phyloP scores from a whole-genome alignment of 495 filamentous ascomycete species.

The Penicillium ucsense region DNA sequence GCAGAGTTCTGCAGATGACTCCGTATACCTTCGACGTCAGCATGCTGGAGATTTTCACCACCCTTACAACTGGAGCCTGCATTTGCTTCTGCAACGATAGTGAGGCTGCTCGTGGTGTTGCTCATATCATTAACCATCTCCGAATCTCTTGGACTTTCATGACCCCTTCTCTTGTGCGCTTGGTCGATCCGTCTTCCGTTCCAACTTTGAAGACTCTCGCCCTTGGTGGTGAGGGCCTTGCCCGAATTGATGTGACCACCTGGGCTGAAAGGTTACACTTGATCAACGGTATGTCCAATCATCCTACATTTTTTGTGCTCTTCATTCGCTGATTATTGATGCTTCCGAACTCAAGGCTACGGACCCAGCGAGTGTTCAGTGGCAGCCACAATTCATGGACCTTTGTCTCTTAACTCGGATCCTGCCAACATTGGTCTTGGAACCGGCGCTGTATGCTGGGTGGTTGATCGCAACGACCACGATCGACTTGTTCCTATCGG shows the following conservation, averaged over 20 bases:
- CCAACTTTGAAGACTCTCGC: conserved; percentile 21
- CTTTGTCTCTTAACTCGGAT: not conserved
- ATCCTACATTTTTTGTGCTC: not conserved
- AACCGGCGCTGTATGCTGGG: conserved; percentile 19
- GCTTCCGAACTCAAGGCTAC: not conserved
- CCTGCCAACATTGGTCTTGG: not conserved
- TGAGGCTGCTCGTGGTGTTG: conserved; percentile 11
- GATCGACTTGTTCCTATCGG: conserved; percentile 31
- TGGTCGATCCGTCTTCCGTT: conserved; percentile 18
- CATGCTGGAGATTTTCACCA: conserved; percentile 27
- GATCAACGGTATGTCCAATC: conserved; percentile 3
- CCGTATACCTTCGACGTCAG: conserved; percentile 29
- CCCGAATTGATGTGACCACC: conserved; percentile 21
- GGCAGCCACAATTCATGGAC: conserved; percentile 2
- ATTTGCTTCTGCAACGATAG: conserved; percentile 3
- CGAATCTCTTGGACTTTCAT: conserved; percentile 20
- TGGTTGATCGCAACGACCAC: conserved; percentile 29
- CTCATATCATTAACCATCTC: conserved; percentile 16
- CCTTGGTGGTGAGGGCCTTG: conserved; percentile 30
- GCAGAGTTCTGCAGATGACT: conserved; percentile 28
- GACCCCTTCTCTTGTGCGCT: conserved; percentile 26
- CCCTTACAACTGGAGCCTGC: conserved; percentile 26
- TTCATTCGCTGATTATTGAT: not conserved
- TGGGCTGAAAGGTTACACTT: conserved; percentile 37
- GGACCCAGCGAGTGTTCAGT: not conserved